Base-by-base conservation (phyloP, 176 grass and related monocot species). In the Aegilops sharonensis region DNA sequence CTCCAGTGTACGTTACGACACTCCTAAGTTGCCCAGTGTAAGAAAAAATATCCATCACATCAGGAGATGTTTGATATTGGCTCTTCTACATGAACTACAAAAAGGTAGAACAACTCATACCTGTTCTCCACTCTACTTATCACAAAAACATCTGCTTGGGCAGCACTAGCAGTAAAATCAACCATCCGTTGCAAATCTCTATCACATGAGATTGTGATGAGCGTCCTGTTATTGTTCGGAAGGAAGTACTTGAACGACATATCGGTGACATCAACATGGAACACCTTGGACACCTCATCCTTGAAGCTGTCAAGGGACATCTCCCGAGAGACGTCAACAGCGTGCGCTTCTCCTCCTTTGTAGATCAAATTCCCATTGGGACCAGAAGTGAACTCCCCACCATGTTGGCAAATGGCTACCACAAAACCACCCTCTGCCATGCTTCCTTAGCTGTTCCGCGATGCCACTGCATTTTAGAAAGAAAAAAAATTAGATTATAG, bases 241-340 rank as follows among this genome's bases (percentile, higher is more conserved):
- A 98, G 93, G 84, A 98, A 98, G 71, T 98, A 98, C 81, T 98
- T 98, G 42, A 98, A 80, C 30, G 90, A 93, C 88, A 98, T 87
- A 61, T 89, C 90, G 75, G 52, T 79, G 27, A 93, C 80, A 81
- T 98, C 96, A 36, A 95, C 67, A 76, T 92, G 89, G 56, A 98
- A 98, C 77, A 95, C 86, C 36, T 91, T 89, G 78, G 80, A 89
- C 21, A 98, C 79, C 83, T 98, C 96, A 68, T 87, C 89, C 84
- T 85, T 93, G 56, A 95, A 93, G 50, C 89, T 89, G 47, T 98
- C 91, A 15, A 94, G 87, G 29, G 86, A 52, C 88, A 91, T 95
- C 52, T 90, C 96, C 27, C 83, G 72, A 5, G 80, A 87, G 64
- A 98, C 88, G 52, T 98, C 93, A 78, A 95, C 81, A 59, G 96